Evolutionary conservation across 257 asterid genomes (phyloP), one percentile per base, ranked within the genome.

Genomic region (Osmanthus fragrans): DNA sequence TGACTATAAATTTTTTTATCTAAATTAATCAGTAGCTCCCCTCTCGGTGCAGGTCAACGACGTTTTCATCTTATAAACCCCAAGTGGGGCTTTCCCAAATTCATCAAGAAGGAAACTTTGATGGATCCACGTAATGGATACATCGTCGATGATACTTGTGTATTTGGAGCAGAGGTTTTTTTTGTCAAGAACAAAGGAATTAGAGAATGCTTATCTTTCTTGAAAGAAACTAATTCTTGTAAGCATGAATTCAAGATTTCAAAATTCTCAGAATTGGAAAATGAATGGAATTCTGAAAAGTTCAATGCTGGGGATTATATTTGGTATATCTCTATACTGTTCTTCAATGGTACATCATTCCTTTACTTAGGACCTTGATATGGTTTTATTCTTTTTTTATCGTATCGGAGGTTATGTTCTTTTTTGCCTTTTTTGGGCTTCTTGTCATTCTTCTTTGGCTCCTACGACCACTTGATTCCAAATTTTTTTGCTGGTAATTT

Each of bases 71-170:
- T 34, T 15, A 7, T 81, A 51, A 64, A 67, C 34, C 11, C 70
- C 1, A 16, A 18, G 34, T 73, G 82, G 85, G 89, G 87, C 2
- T 77, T 81, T 37, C 1, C 80, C 56, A 51, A 83, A 37, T 27
- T 86, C 34, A 73, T 83, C n/a, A 39, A 80, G 0, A 76, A 74
- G 36, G 27, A 58, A 9, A 33, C 5, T 18, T 56, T 85, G 70
- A 70, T 3, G 8, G 72, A 80, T 30, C 65, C 77, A 40, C 39
- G 75, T 10, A 83, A 78, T 0, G 84, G 85, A 0, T 85, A 68
- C 33, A 18, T 79, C 9, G 76, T 80, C 0, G 71, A 78, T 3
- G 85, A n/a, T n/a, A n/a, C n/a, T n/a, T n/a, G n/a, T n/a, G n/a
- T n/a, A n/a, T n/a, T n/a, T n/a, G n/a, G n/a, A 11, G 79, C 34